Conservation (phyloP, 2,329 filamentous ascomycete genomes). For the Xylariaceae sp. region DNA sequence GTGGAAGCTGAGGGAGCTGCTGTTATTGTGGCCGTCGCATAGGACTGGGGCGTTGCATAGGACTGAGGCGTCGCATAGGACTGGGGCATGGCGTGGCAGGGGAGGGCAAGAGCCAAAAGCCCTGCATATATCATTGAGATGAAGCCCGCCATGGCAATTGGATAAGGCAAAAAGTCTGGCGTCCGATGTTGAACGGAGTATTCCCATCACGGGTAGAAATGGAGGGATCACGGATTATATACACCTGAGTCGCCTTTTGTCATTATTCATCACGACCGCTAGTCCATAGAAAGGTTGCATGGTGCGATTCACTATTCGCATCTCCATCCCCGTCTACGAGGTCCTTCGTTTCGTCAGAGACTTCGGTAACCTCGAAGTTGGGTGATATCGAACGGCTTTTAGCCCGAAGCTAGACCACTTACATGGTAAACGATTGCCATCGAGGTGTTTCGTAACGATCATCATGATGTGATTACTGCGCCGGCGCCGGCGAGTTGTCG, state of each 20-base stretch:
- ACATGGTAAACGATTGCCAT: not conserved
- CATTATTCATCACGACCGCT: not conserved
- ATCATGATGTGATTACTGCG: not conserved
- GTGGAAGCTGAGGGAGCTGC: conserved; percentile 35
- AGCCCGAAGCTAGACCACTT: not conserved
- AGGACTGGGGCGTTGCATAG: conserved; percentile 22
- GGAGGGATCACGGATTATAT: conserved; percentile 3
- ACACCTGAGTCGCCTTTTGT: not conserved
- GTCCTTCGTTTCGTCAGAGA: conserved; percentile 9
- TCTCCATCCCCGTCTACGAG: not conserved
- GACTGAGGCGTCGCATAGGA: conserved; percentile 15
- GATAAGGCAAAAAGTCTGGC: not conserved
- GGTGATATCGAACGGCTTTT: not conserved
- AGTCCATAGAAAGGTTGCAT: not conserved
- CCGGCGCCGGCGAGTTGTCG: not conserved
- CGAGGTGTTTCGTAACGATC: not conserved
- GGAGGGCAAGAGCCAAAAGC: conserved; percentile 20
- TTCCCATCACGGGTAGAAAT: not conserved
- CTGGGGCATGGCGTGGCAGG: conserved; percentile 34
- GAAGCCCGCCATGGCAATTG: conserved; percentile 8
- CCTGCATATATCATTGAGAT: not conserved
- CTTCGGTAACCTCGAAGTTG: not conserved
- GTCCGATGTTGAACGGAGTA: not conserved
- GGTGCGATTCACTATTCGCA: not conserved
- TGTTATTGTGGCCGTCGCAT: conserved; percentile 32